Base-by-base conservation (phyloP, 177 flowering plant species). In the Tripterygium wilfordii region DNA sequence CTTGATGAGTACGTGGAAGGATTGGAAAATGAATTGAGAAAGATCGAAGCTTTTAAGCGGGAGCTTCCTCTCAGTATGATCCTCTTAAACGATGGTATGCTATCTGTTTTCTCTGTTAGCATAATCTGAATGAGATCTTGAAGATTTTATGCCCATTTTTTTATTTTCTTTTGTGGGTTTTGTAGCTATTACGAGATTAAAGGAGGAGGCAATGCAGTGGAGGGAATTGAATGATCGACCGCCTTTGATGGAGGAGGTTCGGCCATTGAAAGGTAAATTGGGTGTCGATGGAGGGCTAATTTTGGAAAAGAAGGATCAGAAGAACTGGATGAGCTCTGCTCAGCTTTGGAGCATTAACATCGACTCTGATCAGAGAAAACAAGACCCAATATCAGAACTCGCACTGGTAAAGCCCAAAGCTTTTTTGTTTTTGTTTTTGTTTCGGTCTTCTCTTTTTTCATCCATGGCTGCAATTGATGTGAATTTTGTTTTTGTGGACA, bases 61-160 rank as follows among this genome's bases (percentile, higher is more conserved):
- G 95, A 88, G 54, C 88, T 88, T 50, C 96, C 96, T 51, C 67
- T 79, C 9, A 75, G 80, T 64, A 70, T 85, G 77, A 55, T 70
- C 10, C 76, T 87, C n/a, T n/a, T 82, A 1, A 64, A 58, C 18
- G 78, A 84, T 24, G 89, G 96, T 87, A 15, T 13, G 51, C 21
- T 39, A 15, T 30, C 15, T 21, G 15, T 30, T 27, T 31, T 44
- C 13, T 21, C 9, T 26, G 57, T 12, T n/a, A n/a, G n/a, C n/a
- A n/a, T n/a, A n/a, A n/a, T n/a, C n/a, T n/a, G n/a, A n/a, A n/a
- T n/a, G n/a, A n/a, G n/a, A n/a, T n/a, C n/a, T n/a, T n/a, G n/a
- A n/a, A n/a, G n/a, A n/a, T n/a, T n/a, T n/a, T n/a, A n/a, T n/a
- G n/a, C n/a, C n/a, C n/a, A n/a, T 30, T 26, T 17, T 46, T 10